Percentiles rank a stretch among this genome's conserved stretches.
These are phyloP conservation scores for Elsinoe necatrix DNA, from an alignment of 2,329 filamentous ascomycete species.

Conservation along the genomic window DNA sequence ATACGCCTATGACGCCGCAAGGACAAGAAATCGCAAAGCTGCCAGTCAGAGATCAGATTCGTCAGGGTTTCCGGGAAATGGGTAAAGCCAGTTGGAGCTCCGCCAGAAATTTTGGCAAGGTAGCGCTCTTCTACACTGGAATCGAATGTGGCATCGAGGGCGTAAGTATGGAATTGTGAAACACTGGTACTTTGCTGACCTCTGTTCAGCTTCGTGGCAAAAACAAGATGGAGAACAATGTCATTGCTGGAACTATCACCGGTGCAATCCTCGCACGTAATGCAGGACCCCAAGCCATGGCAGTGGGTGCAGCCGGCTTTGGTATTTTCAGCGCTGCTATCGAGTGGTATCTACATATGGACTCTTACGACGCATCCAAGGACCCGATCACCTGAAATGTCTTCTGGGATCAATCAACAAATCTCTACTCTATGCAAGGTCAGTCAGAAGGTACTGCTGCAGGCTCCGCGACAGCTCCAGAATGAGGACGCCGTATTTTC, in stretches of 20 bases:
- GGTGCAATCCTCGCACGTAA: slow-evolving; percentile 80
- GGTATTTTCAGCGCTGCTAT: slow-evolving; percentile 88
- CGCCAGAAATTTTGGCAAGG: slow-evolving; percentile 90
- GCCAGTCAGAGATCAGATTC: slow-evolving; percentile 75
- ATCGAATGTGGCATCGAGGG: slow-evolving; percentile 97
- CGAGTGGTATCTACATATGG: slow-evolving; percentile 81
- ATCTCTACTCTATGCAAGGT: background rate
- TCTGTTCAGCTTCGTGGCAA: slow-evolving; percentile 59
- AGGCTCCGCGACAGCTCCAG: background rate
- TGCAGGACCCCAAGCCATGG: slow-evolving; percentile 81
- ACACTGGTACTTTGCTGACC: background rate
- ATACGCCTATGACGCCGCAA: slow-evolving; percentile 44
- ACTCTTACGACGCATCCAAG: slow-evolving; percentile 33
- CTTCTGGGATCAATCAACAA: background rate
- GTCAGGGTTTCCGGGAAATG: slow-evolving; percentile 88
- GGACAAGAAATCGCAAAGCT: slow-evolving; percentile 52
- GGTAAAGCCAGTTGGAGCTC: slow-evolving; percentile 70
- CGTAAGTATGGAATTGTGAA: slow-evolving; percentile 22
- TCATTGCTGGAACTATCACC: slow-evolving; percentile 80
- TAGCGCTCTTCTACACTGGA: slow-evolving; percentile 82
- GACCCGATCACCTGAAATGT: slow-evolving; percentile 30
- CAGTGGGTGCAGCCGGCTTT: slow-evolving; percentile 83
- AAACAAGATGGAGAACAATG: slow-evolving; percentile 84
- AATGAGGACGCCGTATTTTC: no score
- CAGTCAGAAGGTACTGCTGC: background rate